Base-by-base conservation (phyloP, 2,329 filamentous ascomycete genomes). In the Exophiala lecanii-corni region DNA sequence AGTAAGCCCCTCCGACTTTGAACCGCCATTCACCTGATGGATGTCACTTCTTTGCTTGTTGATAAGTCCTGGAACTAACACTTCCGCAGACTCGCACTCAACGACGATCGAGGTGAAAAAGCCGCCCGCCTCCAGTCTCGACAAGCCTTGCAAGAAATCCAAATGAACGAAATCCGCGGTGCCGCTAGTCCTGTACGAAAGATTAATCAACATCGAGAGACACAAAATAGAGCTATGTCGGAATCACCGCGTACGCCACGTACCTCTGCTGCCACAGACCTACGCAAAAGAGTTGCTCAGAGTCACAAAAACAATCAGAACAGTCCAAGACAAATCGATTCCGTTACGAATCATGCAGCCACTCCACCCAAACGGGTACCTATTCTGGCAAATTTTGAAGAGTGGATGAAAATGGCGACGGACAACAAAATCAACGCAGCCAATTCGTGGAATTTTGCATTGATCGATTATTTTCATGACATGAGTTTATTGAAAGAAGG, bases 371-470 rank as follows among this genome's bases (percentile, higher is more conserved):
- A 56, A 36, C 50, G 54, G 28, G 54, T 56, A 23, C 92, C 92
- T 1, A 85, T 98, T 57, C 73, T 98, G 41, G 92, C 92, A 59
- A 98, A 98, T 67, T 98, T 97, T 58, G 92, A 98, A 65, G 92
- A 98, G 64, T 97, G 91, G 92, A 97, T 98, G 89, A 98, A 97
- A 75, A 94, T 98, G 89, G 92, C 92, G 2, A 97, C 92, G 12
- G 92, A 98, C 71, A 98, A 98, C 70, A 92, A 92, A 68, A 98
- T 98, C 74, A 98, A 97, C 63, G 91, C 92, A 36, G 81, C 84
- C 47, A 98, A 98, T 66, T 96, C 89, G 20, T 98, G 92, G 92
- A 97, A 97, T 65, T 97, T 98, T 68, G 92, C 92, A n/a, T 78
- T 98, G 13, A 98, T 98, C 62, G 92, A 98, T 66, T 98, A 98